Evolutionary conservation across 371 early-diverging fungal species (phyloP).

Genomic region (Syncephalastrum contaminatum): DNA sequence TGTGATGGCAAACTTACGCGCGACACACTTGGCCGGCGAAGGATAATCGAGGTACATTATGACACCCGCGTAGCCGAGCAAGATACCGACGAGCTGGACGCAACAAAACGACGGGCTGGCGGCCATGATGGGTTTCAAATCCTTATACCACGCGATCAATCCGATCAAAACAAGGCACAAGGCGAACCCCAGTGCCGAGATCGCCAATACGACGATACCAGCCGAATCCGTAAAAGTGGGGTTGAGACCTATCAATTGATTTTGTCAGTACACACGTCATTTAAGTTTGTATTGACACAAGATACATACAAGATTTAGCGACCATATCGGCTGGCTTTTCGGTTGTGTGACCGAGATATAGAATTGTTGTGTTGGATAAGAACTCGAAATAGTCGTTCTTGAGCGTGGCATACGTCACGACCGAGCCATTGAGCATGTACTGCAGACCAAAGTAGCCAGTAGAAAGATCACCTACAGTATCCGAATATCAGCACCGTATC

Average conservation of each 20-base stretch:
- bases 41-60: constrained; percentile 24
- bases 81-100: constrained; percentile 32
- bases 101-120: constrained; percentile 43
- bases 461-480: too few relatives aligned
- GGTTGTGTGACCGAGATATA: constrained; percentile 30
- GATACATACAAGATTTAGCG: constrained; percentile 12
- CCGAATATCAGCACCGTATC: neutral
- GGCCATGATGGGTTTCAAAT: constrained; percentile 31
- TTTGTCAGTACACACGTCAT: too few relatives aligned
- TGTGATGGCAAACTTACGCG: constrained; percentile 20
- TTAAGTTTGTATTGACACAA: neutral
- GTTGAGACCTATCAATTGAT: constrained; percentile 22
- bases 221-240: constrained; percentile 11
- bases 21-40: constrained; percentile 25
- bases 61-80: constrained; percentile 20
- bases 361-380: constrained; percentile 12
- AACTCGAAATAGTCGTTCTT: constrained; percentile 23
- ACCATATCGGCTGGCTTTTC: constrained; percentile 25
- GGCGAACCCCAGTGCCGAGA: constrained; percentile 21
- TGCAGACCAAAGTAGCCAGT: constrained; percentile 19
- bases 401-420: constrained; percentile 24
- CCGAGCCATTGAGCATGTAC: constrained; percentile 24
- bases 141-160: constrained; percentile 24
- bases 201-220: constrained; percentile 20
- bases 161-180: constrained; percentile 21